These are phyloP conservation scores for Phoma sp. DNA, from an alignment of 2,329 filamentous ascomycete genomes.

Conservation along the genomic window DNA sequence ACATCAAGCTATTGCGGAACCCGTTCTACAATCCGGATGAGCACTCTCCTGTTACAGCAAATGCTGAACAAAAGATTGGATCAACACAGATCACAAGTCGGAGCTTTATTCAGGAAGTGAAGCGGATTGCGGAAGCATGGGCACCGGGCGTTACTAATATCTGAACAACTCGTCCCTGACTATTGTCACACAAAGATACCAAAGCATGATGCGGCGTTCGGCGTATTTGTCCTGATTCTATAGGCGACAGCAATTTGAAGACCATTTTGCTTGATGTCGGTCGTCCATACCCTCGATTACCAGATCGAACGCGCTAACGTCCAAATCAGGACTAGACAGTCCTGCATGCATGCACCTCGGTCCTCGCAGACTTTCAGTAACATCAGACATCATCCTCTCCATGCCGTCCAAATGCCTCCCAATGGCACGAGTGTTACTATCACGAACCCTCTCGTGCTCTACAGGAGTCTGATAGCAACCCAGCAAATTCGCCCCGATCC, in stretches of 20 bases:
- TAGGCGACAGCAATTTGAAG: no score
- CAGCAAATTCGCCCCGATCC: constrained; percentile 72
- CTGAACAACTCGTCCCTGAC: constrained; percentile 46
- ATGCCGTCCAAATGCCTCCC: constrained; percentile 37
- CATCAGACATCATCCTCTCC: constrained; percentile 11
- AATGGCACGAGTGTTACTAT: constrained; percentile 54
- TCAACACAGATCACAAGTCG: constrained; percentile 77
- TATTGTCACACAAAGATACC: constrained; percentile 27
- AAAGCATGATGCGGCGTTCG: constrained; percentile 38
- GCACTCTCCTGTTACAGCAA: constrained; percentile 66
- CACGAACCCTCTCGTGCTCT: constrained; percentile 76
- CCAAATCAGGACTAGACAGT: constrained; percentile 31
- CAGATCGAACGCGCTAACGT: constrained; percentile 27
- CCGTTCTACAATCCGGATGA: constrained; percentile 94
- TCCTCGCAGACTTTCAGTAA: constrained; percentile 14
- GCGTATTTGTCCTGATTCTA: not conserved
- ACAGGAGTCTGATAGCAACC: constrained; percentile 72
- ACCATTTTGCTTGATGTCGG: no score
- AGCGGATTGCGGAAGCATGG: constrained; percentile 85
- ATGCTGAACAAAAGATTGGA: constrained; percentile 52
- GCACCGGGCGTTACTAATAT: constrained; percentile 71
- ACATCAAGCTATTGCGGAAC: constrained; percentile 86
- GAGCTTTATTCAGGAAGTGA: constrained; percentile 81
- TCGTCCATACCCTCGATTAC: constrained; percentile 8
- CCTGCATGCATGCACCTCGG: constrained; percentile 18